A percentile compares a stretch with the other conserved stretches of the same genome.
phyloP scores from a whole-genome alignment of 2,329 filamentous ascomycete genomes.

The Metarhizium brunneum region DNA sequence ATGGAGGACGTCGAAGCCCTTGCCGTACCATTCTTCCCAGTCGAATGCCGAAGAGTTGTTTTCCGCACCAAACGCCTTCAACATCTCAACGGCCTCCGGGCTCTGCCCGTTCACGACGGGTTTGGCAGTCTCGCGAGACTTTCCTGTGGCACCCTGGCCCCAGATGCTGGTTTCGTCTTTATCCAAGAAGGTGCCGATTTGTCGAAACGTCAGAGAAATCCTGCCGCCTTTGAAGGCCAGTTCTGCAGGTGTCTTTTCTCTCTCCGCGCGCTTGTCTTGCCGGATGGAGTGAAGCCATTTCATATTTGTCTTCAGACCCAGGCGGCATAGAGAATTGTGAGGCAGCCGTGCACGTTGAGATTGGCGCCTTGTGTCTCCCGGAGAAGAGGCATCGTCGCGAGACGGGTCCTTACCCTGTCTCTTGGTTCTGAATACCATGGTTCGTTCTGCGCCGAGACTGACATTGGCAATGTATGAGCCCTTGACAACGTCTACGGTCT shows the following conservation, averaged over 20 bases:
- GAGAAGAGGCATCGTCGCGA: background rate
- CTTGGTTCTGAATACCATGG: constrained; percentile 84
- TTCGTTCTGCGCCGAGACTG: constrained; percentile 83
- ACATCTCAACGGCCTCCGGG: constrained; percentile 55
- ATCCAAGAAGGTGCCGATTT: constrained; percentile 78
- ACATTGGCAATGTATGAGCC: constrained; percentile 84
- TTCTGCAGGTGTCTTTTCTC: constrained; percentile 62
- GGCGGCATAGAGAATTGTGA: constrained; percentile 80
- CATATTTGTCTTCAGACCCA: constrained; percentile 74
- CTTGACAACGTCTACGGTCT: constrained; percentile 81
- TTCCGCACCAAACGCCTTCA: constrained; percentile 75
- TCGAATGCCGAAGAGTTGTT: constrained; percentile 66
- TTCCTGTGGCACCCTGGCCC: constrained; percentile 79
- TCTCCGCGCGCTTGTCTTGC: constrained; percentile 64
- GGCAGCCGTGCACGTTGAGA: constrained; percentile 65
- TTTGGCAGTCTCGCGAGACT: constrained; percentile 50
- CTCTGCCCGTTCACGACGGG: constrained; percentile 61
- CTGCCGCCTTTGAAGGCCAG: constrained; percentile 64
- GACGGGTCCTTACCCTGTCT: constrained; percentile 37
- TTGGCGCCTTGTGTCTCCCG: constrained; percentile 32
- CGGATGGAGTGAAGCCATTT: constrained; percentile 90
- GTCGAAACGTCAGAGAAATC: constrained; percentile 85
- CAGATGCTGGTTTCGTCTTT: constrained; percentile 61
- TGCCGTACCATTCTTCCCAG: constrained; percentile 68
- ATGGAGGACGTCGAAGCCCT: constrained; percentile 77